Evolutionary conservation across 1,139 yeast genomes (phyloP).

Genomic region (Geotrichum candidum): DNA sequence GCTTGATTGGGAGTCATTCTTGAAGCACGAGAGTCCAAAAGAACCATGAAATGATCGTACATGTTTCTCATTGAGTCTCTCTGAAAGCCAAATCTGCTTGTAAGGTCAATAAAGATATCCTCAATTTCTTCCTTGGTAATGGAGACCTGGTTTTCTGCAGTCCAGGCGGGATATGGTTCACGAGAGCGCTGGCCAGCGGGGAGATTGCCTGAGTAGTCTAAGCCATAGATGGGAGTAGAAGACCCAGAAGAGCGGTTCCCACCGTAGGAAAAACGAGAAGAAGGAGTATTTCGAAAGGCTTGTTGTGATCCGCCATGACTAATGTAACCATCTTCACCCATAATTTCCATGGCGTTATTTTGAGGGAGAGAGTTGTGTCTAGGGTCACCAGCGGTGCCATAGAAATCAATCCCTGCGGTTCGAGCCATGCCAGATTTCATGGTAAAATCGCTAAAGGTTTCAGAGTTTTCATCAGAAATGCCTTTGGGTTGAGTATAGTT

Average conservation of each 20-base stretch:
- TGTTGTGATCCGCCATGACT: conserved; percentile 14
- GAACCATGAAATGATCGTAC: conserved; percentile 91
- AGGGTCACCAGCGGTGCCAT: conserved; percentile 24
- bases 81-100: conserved; percentile 93
- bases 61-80: conserved; percentile 94
- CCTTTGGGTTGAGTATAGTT: conserved; percentile 23
- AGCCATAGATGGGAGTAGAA: conserved; percentile 90
- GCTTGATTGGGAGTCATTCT: conserved; percentile 98
- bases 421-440: conserved; percentile 37
- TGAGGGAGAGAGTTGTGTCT: conserved; percentile 28
- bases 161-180: conserved; percentile 97
- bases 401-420: conserved; percentile 37
- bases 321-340: conserved; percentile 23
- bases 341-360: conserved; percentile 25
- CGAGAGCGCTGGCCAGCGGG: conserved; percentile 39
- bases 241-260: conserved; percentile 91
- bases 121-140: conserved; percentile 81
- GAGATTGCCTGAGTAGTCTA: conserved; percentile 56
- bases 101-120: conserved; percentile 81
- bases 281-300: conserved; percentile 26
- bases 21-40: conserved; percentile 90
- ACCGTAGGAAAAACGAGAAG: conserved; percentile 48
- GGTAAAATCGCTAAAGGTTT: conserved; percentile 41
- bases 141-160: conserved; percentile 84
- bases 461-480: conserved; percentile 37